phyloP scores from a whole-genome alignment of 495 filamentous ascomycete species.

The Podospora anserina region DNA sequence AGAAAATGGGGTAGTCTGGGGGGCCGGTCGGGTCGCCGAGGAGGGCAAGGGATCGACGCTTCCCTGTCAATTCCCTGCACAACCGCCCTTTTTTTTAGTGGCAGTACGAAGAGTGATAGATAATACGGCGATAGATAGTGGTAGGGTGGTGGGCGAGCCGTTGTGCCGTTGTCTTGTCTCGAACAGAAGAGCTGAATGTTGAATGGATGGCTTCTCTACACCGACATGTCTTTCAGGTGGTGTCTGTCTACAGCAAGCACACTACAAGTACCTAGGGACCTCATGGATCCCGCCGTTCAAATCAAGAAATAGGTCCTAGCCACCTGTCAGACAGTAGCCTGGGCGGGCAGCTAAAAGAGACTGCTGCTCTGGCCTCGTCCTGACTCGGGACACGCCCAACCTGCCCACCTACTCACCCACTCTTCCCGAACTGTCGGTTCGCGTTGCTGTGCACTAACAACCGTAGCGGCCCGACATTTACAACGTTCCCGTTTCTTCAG shows the following conservation, averaged over 20 bases:
- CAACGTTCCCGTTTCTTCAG: background rate
- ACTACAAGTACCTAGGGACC: background rate
- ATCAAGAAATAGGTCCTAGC: background rate
- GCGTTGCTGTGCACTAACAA: background rate
- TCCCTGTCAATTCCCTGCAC: slow-evolving; percentile 19
- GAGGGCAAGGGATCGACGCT: slow-evolving; percentile 29
- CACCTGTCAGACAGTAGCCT: no score
- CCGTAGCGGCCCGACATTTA: background rate
- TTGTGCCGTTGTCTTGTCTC: background rate
- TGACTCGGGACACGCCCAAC: background rate
- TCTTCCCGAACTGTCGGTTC: background rate
- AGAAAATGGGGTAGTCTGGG: slow-evolving; percentile 16
- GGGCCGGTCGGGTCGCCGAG: slow-evolving; percentile 24
- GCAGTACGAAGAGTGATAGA: background rate
- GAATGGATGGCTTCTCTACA: no score
- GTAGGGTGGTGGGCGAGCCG: background rate
- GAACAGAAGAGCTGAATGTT: background rate
- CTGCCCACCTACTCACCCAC: background rate
- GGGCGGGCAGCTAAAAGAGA: background rate
- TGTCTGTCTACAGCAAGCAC: background rate
- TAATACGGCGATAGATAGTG: background rate
- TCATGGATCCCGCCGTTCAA: background rate
- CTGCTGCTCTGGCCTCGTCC: background rate
- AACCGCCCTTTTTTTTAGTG: slow-evolving; percentile 16
- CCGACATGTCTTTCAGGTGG: background rate